Conservation (phyloP, 495 filamentous ascomycete genomes). For the Penicillium argentinense region DNA sequence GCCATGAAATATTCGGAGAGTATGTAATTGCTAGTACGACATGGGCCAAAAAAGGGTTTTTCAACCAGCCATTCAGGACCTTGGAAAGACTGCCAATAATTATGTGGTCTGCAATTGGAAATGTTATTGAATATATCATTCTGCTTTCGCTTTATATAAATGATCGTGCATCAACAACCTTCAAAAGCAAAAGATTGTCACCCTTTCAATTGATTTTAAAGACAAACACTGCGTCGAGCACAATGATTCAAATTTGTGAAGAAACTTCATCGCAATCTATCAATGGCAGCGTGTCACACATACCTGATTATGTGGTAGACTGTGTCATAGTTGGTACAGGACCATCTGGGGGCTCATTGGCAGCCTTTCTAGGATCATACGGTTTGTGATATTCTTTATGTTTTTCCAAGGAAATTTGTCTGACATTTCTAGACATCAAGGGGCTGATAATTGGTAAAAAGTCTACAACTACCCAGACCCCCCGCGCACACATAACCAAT, state of each 20-base stretch:
- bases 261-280: neutral
- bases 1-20: neutral
- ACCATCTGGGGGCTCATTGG: neutral
- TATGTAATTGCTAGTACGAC: neutral
- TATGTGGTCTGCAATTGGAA: too few species aligned
- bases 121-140: too few species aligned
- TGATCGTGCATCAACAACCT: too few species aligned
- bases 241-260: neutral
- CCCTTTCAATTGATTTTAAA: too few species aligned
- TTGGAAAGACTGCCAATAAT: too few species aligned
- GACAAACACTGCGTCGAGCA: too few species aligned
- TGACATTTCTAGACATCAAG: neutral
- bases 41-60: neutral
- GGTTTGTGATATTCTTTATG: neutral
- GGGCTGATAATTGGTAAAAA: neutral
- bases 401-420: neutral
- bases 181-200: too few species aligned
- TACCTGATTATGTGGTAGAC: neutral
- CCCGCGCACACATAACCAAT: conserved; percentile 1
- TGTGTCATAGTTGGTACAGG: neutral
- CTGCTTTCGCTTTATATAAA: too few species aligned
- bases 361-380: neutral
- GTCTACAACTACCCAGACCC: neutral
- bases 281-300: neutral
- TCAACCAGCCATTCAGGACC: too few species aligned